Percentiles rank a stretch among this genome's conserved stretches.
Evolutionary conservation across 768 basidiomycete genomes (phyloP).

Genomic region (Amanita polypyramis): DNA sequence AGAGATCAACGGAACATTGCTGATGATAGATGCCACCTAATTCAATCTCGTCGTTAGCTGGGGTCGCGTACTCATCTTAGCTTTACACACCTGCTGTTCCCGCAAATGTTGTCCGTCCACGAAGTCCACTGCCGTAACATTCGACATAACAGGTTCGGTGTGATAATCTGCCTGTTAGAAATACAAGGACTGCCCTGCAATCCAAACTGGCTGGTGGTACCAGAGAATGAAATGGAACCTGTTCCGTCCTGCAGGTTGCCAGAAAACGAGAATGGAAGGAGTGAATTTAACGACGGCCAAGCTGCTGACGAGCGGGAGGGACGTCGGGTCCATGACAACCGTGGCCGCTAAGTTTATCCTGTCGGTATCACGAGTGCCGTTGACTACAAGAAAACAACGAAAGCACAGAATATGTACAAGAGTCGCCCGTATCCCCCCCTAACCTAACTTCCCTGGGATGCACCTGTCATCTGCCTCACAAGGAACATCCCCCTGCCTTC

Average conservation of each 20-base stretch:
- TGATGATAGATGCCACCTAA: constrained; percentile 46
- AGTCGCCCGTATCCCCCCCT: not conserved
- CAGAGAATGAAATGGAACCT: not conserved
- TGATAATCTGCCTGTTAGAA: not conserved
- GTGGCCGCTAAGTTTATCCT: not conserved
- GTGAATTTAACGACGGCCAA: not conserved
- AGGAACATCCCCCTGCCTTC: constrained; percentile 70
- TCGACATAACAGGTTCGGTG: no score
- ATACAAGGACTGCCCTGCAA: not conserved
- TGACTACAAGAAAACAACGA: not conserved
- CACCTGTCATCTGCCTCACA: constrained; percentile 71
- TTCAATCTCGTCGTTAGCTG: not conserved
- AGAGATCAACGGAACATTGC: constrained; percentile 58
- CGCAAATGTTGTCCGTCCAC: no score
- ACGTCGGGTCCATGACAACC: not conserved
- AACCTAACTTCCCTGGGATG: constrained; percentile 11
- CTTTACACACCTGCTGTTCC: not conserved
- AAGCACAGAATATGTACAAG: not conserved
- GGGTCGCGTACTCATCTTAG: no score
- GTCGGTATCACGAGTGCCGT: not conserved
- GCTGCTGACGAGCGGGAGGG: not conserved
- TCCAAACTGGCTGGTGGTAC: not conserved
- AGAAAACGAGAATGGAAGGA: no score
- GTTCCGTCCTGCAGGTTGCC: not conserved
- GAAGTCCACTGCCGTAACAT: no score